These are phyloP conservation scores for Termitomyces sp. DNA, from an alignment of 768 basidiomycete genomes.

Conservation along the genomic window DNA sequence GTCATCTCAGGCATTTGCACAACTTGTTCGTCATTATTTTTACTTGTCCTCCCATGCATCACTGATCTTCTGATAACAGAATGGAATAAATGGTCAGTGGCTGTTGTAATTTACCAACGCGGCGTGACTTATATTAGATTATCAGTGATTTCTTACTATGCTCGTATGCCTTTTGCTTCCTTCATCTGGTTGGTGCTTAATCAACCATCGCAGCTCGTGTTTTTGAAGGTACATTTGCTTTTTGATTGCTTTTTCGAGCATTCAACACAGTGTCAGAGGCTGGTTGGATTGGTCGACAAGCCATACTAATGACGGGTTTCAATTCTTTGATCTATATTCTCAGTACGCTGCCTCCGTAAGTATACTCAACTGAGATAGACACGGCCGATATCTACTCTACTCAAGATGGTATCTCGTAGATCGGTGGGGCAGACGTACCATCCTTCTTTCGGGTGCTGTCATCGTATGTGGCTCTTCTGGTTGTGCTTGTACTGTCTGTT, in stretches of 20 bases:
- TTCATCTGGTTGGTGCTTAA: neutral
- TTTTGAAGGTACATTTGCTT: constrained; percentile 68
- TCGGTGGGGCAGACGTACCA: constrained; percentile 74
- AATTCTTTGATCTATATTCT: constrained; percentile 69
- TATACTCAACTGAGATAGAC: constrained; percentile 1
- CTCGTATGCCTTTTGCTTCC: constrained; percentile 51
- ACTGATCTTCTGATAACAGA: constrained; percentile 37
- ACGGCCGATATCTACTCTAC: constrained; percentile 1
- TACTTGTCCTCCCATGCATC: neutral
- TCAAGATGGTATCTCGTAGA: constrained; percentile 84
- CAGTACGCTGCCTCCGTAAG: constrained; percentile 68
- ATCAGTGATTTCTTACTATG: constrained; percentile 91
- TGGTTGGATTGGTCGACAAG: constrained; percentile 83
- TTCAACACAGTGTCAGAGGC: constrained; percentile 44
- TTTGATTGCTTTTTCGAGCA: neutral
- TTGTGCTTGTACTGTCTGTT: neutral
- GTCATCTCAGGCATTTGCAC: constrained; percentile 94
- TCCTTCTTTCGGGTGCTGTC: constrained; percentile 72
- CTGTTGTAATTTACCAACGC: constrained; percentile 1
- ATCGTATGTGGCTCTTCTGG: constrained; percentile 35
- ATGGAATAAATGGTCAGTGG: constrained; percentile 86
- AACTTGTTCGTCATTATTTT: constrained; percentile 57
- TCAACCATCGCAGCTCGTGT: constrained; percentile 58
- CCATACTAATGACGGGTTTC: constrained; percentile 86
- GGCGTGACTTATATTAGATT: constrained; percentile 1